Evolutionary conservation across 495 filamentous ascomycete species (phyloP).

Genomic region (Aspergillus sclerotiicarbonarius): DNA sequence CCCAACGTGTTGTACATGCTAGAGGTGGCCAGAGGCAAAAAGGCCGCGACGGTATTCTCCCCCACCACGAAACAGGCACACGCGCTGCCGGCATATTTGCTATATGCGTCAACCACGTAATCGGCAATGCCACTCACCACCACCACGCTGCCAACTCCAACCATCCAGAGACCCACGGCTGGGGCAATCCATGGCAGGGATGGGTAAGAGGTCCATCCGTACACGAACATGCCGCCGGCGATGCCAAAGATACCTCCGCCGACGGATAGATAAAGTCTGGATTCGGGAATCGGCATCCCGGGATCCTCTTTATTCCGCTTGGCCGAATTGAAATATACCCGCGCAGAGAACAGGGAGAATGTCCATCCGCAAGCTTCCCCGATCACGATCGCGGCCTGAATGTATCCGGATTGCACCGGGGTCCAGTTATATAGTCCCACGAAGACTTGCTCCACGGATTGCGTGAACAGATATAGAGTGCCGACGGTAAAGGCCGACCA

Average conservation of each 20-base stretch:
- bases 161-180: conserved; percentile 17
- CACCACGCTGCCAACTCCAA: conserved; percentile 28
- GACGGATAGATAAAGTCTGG: conserved; percentile 35
- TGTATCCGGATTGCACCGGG: conserved; percentile 32
- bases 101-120: conserved; percentile 36
- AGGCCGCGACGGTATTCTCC: conserved; percentile 38
- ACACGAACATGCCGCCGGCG: conserved; percentile 39
- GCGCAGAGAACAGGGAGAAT: conserved; percentile 23
- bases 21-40: conserved; percentile 40
- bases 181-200: conserved; percentile 25
- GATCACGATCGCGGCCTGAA: conserved; percentile 39
- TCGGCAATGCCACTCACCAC: conserved; percentile 31
- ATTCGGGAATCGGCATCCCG: conserved; percentile 35
- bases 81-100: conserved; percentile 34
- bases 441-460: conserved; percentile 44
- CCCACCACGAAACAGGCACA: conserved; percentile 35
- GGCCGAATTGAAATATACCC: conserved; percentile 31
- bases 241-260: conserved; percentile 32
- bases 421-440: conserved; percentile 32
- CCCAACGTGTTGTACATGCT: conserved; percentile 43
- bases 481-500: conserved; percentile 53
- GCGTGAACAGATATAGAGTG: conserved; percentile 50
- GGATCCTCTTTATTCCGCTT: conserved; percentile 32
- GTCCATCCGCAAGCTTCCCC: conserved; percentile 33
- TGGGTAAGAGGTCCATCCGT: conserved; percentile 40